Evolutionary conservation across 2,329 filamentous ascomycete species (phyloP), one percentile per base, ranked within the genome.

Genomic region (Ascochyta clinopodiicola): DNA sequence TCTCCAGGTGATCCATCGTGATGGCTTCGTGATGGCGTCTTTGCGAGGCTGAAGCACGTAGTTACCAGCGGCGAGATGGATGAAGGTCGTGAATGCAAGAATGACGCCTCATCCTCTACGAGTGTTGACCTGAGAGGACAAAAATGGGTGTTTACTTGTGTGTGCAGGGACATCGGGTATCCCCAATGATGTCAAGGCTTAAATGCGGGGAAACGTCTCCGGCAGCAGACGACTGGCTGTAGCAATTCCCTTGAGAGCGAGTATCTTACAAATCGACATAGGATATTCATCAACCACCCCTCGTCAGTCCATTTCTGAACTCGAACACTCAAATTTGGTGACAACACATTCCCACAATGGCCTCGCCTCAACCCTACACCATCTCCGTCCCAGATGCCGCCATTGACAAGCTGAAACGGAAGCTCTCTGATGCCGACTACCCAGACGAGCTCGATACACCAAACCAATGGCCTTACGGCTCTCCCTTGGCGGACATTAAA

Each of bases 401-500:
- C 19, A 72, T 89, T 15, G 74, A 82, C 9, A 77, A 77, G n/a
- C 77, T 89, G 2, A 79, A 81, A 56, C 76, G 80, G 25, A 87
- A 86, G 64, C 81, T 89, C 2, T 71, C 78, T 0, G 73, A 80
- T 1, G 73, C 84, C 4, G 78, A 78, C 7, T 85, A 86, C 44
- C 86, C 86, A 0, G 81, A 86, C 63, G 85, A 87, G 67, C 75
- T 78, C 3, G 70, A 73, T n/a, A 62, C 66, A 15, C 42, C 54
- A 13, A 63, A 72, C 12, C 69, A 84, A 38, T 85, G 85, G 85
- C 78, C 82, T 15, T 83, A 86, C 62, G 88, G 88, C 15, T 79
- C 83, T 10, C 86, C 86, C 0, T 71, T 88, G 0, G 72, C 76
- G 1, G 86, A 88, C 51, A 73, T 90, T 54, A 85, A 86, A 64